Evolutionary conservation across 345 rosid genomes (phyloP), one percentile per base, ranked within the genome.

Genomic region (Melaleuca quinquenervia): DNA sequence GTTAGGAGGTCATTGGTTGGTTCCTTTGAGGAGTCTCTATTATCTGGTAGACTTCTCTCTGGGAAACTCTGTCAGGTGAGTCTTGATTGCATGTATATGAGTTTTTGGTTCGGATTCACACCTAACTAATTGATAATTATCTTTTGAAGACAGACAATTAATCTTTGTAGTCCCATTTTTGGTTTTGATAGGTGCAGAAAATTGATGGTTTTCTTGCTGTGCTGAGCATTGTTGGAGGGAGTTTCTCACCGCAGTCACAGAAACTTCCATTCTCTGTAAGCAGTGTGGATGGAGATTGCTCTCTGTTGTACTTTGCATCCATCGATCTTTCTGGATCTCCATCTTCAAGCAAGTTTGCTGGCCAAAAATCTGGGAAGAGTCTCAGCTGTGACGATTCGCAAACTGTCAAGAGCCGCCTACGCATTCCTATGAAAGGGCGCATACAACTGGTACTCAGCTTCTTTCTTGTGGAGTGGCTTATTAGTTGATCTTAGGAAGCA

Each of bases 151-250:
- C 36, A 48, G 80, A 70, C 12, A 70, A 70, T 70, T 70, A 36
- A 70, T 70, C 41, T 70, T 36, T 36, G 13, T 70, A 70, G 13
- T 48, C 80, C 26, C 5, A 82, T 82, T 12, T 50, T 62, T 18
- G 83, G n/a, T 48, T 56, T 82, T 84, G 85, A n/a, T 88, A 45
- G 83, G 88, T 90, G 80, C 87, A 94, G 99, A 91, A 90, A 90
- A 93, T 96, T 84, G 96, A 95, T 80, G 99, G 99, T 76, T 96
- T 96, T 90, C 95, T 96, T 49, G 99, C 99, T 86, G 98, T 95
- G 83, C 93, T 96, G 88, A 95, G 98, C 92, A 90, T 96, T 83
- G 94, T 95, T 85, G 98, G 98, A 48, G 99, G 99, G 83, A 92
- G 90, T 85, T 94, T 96, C 88, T 96, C 98, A 44, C 98, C 97